Evolutionary conservation across 2,329 filamentous ascomycete genomes (phyloP).

Genomic region (Capronia epimyces): DNA sequence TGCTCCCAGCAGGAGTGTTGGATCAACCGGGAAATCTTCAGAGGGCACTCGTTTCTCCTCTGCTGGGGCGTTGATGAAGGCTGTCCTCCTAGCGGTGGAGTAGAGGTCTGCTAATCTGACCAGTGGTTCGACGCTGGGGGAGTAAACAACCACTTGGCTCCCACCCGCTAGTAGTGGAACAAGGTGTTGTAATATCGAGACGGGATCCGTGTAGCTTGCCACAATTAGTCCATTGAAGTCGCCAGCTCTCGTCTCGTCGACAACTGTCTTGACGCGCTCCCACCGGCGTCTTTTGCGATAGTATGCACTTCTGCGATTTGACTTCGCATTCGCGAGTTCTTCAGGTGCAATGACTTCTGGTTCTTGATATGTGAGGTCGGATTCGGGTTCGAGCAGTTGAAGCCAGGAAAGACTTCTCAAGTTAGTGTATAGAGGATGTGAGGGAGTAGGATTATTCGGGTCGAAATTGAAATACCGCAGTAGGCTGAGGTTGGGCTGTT

Average conservation of each 20-base stretch:
- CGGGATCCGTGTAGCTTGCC: conserved; percentile 74
- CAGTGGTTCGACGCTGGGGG: conserved; percentile 71
- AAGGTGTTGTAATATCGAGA: conserved; percentile 66
- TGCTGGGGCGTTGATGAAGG: conserved; percentile 48
- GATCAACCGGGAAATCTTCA: conserved; percentile 80
- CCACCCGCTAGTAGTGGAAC: conserved; percentile 79
- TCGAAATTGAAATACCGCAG: conserved; percentile 89
- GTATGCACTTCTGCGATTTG: conserved; percentile 75
- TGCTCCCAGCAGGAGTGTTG: conserved; percentile 72
- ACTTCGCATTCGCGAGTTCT: conserved; percentile 66
- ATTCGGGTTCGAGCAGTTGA: conserved; percentile 71
- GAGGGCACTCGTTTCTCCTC: conserved; percentile 32
- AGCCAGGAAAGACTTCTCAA: conserved; percentile 86
- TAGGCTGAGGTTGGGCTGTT: conserved; percentile 79
- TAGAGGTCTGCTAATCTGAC: conserved; percentile 75
- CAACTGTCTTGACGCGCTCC: conserved; percentile 64
- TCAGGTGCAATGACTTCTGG: conserved; percentile 57
- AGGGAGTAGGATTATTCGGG: conserved; percentile 55
- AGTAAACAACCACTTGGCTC: conserved; percentile 80
- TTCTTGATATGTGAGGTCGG: conserved; percentile 68
- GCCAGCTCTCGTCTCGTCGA: conserved; percentile 68
- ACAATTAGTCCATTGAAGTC: conserved; percentile 79
- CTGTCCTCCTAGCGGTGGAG: conserved; percentile 69
- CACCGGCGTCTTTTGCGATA: conserved; percentile 84
- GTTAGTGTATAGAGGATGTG: conserved; percentile 74